Evolutionary conservation across 352 stramenopile genomes (phyloP).

Genomic region (Pythium vanterpoolii): DNA sequence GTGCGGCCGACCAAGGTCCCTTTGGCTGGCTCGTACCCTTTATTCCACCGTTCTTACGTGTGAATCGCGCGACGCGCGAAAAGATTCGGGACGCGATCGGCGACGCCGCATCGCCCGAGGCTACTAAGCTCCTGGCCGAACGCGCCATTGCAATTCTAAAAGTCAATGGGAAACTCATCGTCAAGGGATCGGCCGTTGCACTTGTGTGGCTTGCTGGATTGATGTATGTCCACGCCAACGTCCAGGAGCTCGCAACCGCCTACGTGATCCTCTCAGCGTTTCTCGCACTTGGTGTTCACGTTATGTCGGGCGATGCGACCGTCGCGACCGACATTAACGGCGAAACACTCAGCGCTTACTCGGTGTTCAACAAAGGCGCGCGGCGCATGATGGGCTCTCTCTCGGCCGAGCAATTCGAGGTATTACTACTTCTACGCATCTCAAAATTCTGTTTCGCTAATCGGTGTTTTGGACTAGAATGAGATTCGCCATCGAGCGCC

Average conservation of each 20-base stretch:
- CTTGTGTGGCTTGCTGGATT: constrained; percentile 45
- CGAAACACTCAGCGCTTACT: constrained; percentile 70
- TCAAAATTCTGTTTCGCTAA: not conserved
- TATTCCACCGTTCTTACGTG: constrained; percentile 71
- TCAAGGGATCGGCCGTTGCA: constrained; percentile 16
- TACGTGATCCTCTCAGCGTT: constrained; percentile 69
- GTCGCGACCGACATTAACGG: not conserved
- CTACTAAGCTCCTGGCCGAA: constrained; percentile 13
- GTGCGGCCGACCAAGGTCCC: constrained; percentile 27
- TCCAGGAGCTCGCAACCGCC: constrained; percentile 49
- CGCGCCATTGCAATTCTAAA: not conserved
- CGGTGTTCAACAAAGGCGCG: constrained; percentile 70
- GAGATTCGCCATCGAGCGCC: constrained; percentile 64
- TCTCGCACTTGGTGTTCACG: constrained; percentile 31
- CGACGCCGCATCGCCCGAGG: constrained; percentile 36
- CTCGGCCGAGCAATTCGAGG: constrained; percentile 83
- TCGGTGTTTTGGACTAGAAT: constrained; percentile 34
- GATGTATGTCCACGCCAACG: constrained; percentile 41
- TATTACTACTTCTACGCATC: constrained; percentile 16
- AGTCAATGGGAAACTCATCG: constrained; percentile 24
- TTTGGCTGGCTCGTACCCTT: constrained; percentile 82
- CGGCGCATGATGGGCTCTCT: constrained; percentile 76
- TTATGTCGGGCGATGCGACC: constrained; percentile 27
- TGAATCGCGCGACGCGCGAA: constrained; percentile 73
- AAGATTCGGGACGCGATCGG: constrained; percentile 32